Percentiles rank a stretch among this genome's conserved stretches.
These are phyloP conservation scores for Xylariaceae sp. DNA, from an alignment of 2,329 filamentous ascomycete genomes.

Conservation along the genomic window DNA sequence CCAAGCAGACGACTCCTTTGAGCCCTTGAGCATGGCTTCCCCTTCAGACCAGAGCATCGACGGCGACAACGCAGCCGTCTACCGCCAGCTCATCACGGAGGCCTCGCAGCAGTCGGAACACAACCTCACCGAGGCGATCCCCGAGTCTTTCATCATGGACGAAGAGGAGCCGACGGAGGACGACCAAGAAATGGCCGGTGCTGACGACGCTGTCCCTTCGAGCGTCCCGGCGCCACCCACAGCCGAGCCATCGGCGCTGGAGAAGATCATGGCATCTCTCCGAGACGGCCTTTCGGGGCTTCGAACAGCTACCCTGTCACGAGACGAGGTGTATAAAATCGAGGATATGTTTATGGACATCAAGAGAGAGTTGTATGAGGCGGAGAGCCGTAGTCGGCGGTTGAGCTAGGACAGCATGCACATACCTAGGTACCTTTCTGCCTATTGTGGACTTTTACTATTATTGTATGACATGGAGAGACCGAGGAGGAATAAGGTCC, in stretches of 20 bases:
- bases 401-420: conserved; percentile 7
- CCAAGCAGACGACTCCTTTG: conserved; percentile 10
- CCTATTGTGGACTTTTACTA: no score
- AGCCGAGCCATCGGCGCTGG: conserved; percentile 36
- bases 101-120: conserved; percentile 31
- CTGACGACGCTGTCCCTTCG: not conserved
- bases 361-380: conserved; percentile 69
- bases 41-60: conserved; percentile 18
- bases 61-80: conserved; percentile 30
- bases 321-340: conserved; percentile 65
- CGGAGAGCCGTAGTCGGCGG: conserved; percentile 55
- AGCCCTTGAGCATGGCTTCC: conserved; percentile 12
- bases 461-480: no score
- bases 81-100: conserved; percentile 32
- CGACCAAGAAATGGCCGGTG: conserved; percentile 3
- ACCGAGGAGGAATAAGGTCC: no score
- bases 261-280: conserved; percentile 53
- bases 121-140: conserved; percentile 1
- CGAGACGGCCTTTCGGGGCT: conserved; percentile 58
- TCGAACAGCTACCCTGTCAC: conserved; percentile 57
- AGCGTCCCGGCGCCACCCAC: conserved; percentile 15
- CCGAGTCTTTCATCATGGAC: not conserved
- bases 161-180: conserved; percentile 14
- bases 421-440: not conserved
- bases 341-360: conserved; percentile 80